Base-by-base conservation (phyloP, 371 early-diverging fungal genomes). In the Saksenaea oblongispora region DNA sequence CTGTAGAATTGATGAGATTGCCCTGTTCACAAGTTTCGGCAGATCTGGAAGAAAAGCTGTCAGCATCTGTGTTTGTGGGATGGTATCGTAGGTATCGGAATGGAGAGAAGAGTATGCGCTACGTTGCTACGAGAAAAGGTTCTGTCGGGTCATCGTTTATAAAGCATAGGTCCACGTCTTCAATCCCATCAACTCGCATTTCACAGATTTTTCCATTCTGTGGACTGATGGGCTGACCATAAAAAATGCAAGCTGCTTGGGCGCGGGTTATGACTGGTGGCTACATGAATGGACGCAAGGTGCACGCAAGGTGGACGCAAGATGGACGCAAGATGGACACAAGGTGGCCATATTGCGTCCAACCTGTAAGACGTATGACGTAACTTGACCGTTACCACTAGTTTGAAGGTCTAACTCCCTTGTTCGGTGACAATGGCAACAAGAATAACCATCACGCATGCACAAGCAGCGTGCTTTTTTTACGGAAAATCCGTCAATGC, bases 1-100 rank as follows among this genome's bases (percentile, higher is more conserved):
- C 47, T 22, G 47, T 22, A 47, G 47, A 22, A 47, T 47, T 47
- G 24, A 47, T 47, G 47, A 47, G 47, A 47, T 47, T 18, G 47
- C 22, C 47, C 24, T 47, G 47, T 9, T 47, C 18, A 47, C 18
- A 47, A 47, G 8, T 47, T 47, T 47, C 22, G 47, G 47, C 18
- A 3, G 47, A 47, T 47, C 47, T 47, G 47, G 47, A 47, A 47
- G 47, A 47, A 47, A 47, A 47, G 47, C 18, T 47, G 47, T 47
- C 47, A 47, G 18, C 18, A 47, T 47, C 47, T 47, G 47, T 47
- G 47, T 47, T 47, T 47, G 47, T 47, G 47, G 47, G 47, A 47
- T 9, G 47, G 8, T 47, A 47, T 47, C 47, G 47, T 47, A 47
- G 47, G 22, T 47, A 18, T 47, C 47, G 47, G 47, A 47, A 47